Evolutionary conservation across 177 flowering plant species (phyloP), one percentile per base, ranked within the genome.

Genomic region (Vitis hybrid): DNA sequence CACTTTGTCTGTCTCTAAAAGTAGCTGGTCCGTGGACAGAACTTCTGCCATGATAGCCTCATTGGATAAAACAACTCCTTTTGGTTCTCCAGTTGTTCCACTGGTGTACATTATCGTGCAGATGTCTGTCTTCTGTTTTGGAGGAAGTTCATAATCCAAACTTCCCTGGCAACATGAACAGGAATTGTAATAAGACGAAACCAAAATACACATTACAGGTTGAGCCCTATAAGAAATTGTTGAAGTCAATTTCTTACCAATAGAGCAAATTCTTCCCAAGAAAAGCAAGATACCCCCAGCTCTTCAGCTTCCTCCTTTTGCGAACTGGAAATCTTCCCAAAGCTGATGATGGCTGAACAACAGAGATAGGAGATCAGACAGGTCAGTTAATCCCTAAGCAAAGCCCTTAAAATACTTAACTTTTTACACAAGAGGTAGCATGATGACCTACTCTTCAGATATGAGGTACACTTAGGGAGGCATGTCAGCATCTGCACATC

Each of bases 11-110:
- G 97, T 92, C 57, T 78, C 82, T 11, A 4, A n/a, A 51, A 94
- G 76, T 55, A 96, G 49, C 4, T 81, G 83, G 64, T 96, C 96
- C 22, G 80, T 76, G 14, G 87, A 78, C 73, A 89, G 72, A 51
- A 94, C 92, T 82, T 86, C 86, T 2, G 88, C 80, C 79, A 89
- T 68, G 62, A 94, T 67, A 62, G 89, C 90, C 49, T 51, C 83
- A 71, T 87, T 91, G 18, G 78, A 81, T 33, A 96, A 75, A 61
- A 94, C 76, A 33, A 96, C 99, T 18, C 99, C 99, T 80, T 96
- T 96, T 52, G 99, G 99, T 59, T 96, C 98, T 69, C 99, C 99
- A 1, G 97, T 96, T 22, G 99, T 96, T 68, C 99, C 99, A 82
- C 99, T 96, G 0, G 98, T 94, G 67, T 96, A 94, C 98, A 96